A percentile compares a stretch with the other conserved stretches of the same genome.
Evolutionary conservation across 495 filamentous ascomycete genomes (phyloP).

Genomic region (Hypoxylon fuscum): DNA sequence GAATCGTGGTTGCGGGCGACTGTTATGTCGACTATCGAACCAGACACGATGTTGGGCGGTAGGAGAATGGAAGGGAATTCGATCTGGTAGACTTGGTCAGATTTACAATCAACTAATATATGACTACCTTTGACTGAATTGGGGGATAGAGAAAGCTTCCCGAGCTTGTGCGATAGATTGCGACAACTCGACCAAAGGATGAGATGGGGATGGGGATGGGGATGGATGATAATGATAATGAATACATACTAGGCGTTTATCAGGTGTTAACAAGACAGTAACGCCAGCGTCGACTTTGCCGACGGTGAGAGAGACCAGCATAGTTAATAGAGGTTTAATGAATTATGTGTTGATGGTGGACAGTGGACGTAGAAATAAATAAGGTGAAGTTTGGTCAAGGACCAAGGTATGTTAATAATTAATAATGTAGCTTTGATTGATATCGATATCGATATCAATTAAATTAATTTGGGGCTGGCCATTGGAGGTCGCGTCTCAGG

Average conservation of each 20-base stretch:
- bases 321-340: no score
- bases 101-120: conserved; percentile 14
- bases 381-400: no score
- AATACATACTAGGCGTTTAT: conserved; percentile 87
- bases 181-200: conserved; percentile 5
- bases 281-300: conserved; percentile 99
- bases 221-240: neutral
- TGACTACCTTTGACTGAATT: conserved; percentile 10
- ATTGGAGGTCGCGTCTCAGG: conserved; percentile 25
- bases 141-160: neutral
- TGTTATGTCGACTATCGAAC: conserved; percentile 97
- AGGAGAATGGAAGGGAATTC: conserved; percentile 99
- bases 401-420: no score
- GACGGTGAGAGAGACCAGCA: conserved; percentile 97
- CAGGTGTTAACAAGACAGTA: conserved; percentile 93
- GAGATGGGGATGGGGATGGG: neutral
- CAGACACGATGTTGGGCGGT: conserved; percentile 90
- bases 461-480: conserved; percentile 25
- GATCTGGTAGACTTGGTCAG: no score
- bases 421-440: no score
- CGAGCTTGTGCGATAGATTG: conserved; percentile 28
- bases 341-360: conserved; percentile 12
- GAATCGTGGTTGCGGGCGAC: conserved; percentile 86
- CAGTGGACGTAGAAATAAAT: neutral
- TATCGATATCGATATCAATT: no score